A percentile compares a stretch with the other conserved stretches of the same genome.
Evolutionary conservation across 805 yeast genomes (phyloP).

Genomic region (Hemisphaericaspora nanyangensis): DNA sequence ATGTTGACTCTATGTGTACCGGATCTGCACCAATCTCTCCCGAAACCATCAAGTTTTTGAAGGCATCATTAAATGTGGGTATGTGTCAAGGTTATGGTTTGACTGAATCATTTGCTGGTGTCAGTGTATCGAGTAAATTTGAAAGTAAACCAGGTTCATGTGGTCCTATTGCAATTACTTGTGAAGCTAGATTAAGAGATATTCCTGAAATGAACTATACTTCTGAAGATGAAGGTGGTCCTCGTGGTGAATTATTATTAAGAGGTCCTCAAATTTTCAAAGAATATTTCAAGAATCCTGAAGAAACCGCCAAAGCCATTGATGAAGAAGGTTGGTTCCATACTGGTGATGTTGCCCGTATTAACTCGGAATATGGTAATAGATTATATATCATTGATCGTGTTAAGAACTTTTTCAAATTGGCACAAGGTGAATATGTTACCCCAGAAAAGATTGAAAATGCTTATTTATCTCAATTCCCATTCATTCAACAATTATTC

Average conservation of each 20-base stretch:
- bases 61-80: constrained; percentile 57
- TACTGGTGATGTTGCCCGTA: constrained; percentile 50
- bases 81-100: constrained; percentile 73
- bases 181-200: constrained; percentile 54
- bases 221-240: constrained; percentile 28
- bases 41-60: constrained; percentile 57
- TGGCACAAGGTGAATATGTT: constrained; percentile 42
- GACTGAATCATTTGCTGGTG: constrained; percentile 62
- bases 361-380: constrained; percentile 22
- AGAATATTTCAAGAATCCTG: constrained; percentile 46
- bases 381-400: constrained; percentile 46
- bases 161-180: constrained; percentile 55
- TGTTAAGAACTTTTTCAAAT: constrained; percentile 43
- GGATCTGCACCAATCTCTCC: constrained; percentile 72
- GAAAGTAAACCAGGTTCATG: constrained; percentile 39
- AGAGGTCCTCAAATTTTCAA: constrained; percentile 55
- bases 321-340: constrained; percentile 52
- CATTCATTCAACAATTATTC: constrained; percentile 25
- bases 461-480: constrained; percentile 26
- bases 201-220: constrained; percentile 59
- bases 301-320: constrained; percentile 44
- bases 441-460: constrained; percentile 40
- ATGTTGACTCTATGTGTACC: constrained; percentile 22
- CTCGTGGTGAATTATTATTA: constrained; percentile 52
- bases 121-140: constrained; percentile 33